Base-by-base conservation (phyloP, 148 eudicot species). In the Chenopodium berlandieri region DNA sequence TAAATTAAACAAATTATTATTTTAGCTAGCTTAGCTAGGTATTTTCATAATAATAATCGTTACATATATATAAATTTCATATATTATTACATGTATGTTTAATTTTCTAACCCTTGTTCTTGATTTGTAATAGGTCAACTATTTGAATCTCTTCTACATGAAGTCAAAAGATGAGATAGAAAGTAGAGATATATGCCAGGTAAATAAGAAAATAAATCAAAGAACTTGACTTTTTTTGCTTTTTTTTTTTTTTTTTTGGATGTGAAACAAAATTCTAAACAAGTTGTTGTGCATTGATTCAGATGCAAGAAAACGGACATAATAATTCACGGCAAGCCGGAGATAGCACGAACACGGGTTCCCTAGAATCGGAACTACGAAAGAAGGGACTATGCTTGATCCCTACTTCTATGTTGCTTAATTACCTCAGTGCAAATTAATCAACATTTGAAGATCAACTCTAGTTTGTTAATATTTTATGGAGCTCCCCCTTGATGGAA, bases 351-450 rank as follows among this genome's bases (percentile, higher is more conserved):
- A 46, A 74, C 40, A 77, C 46, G 22, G 62, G 72, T 44, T 65
- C 72, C n/a, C 9, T 77, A 83, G 83, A 67, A 56, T 75, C 86
- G 44, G 90, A 90, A 63, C 79, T 91, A 47, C 88, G 89, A 85
- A 90, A 79, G 72, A 91, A 80, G 60, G 92, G 91, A n/a, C 78
- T 91, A 73, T 87, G 89, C 69, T 86, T 92, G 85, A 92, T 86
- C 80, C 92, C 92, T 25, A 7, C 88, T 63, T 89, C 91, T 22
- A 75, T 82, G 70, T 62, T 90, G 7, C 75, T 82, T 20, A 89
- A 81, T 37, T 84, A 80, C 71, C 73, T 88, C 31, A 71, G 75
- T 73, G 77, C 63, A 75, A 60, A 69, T 66, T 40, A 40, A 40
- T 40, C 44, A 40, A 40, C 7, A 34, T 71, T 44, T 76, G 1